phyloP scores from a whole-genome alignment of 2,329 filamentous ascomycete species.

The Colletotrichum sp. region DNA sequence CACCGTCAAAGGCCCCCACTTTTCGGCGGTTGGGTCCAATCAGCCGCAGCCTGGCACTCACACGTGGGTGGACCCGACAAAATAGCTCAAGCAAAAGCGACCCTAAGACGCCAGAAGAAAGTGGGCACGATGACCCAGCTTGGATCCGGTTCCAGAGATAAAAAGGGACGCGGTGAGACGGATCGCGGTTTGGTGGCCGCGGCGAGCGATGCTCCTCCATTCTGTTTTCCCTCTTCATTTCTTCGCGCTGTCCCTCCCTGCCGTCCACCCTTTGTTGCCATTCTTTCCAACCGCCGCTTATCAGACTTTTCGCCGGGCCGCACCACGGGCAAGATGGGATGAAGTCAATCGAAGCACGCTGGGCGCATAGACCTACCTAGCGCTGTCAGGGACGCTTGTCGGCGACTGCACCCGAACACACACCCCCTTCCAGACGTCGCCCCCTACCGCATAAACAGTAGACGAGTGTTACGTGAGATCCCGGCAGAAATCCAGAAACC shows the following conservation, averaged over 20 bases:
- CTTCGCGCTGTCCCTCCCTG: background rate
- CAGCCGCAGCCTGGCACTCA: conserved; percentile 13
- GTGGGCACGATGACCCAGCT: conserved; percentile 12
- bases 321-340: conserved; percentile 9
- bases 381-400: conserved; percentile 9
- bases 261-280: background rate
- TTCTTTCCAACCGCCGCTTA: background rate
- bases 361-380: conserved; percentile 1
- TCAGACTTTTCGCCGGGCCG: background rate
- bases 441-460: conserved; percentile 11
- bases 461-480: conserved; percentile 18
- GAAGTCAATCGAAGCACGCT: conserved; percentile 20
- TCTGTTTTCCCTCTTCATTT: background rate
- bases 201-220: background rate
- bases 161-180: conserved; percentile 19
- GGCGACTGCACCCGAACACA: background rate
- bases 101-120: background rate
- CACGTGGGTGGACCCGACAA: conserved; percentile 24
- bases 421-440: background rate
- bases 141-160: conserved; percentile 11
- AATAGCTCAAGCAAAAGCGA: conserved; percentile 3
- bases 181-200: background rate
- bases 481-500: conserved; percentile 14
- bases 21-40: conserved; percentile 15
- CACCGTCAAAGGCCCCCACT: conserved; percentile 19